These are phyloP conservation scores for Boletus barrowsii DNA, from an alignment of 768 basidiomycete species.

Conservation along the genomic window DNA sequence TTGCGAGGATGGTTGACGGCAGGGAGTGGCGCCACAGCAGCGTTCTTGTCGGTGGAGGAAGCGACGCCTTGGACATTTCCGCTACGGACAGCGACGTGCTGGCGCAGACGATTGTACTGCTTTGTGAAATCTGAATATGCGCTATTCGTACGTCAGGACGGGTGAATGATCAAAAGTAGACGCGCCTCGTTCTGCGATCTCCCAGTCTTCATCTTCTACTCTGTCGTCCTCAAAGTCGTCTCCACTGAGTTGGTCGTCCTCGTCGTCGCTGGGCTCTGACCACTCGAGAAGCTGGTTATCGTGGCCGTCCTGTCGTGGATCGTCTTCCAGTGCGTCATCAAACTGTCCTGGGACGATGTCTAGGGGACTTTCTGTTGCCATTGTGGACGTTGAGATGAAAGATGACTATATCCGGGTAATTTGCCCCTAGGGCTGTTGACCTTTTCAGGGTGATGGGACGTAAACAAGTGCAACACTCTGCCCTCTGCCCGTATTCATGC, in stretches of 20 bases:
- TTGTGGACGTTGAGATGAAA: constrained; percentile 6
- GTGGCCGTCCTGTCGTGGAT: constrained; percentile 30
- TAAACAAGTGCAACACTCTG: constrained; percentile 2
- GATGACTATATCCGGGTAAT: constrained; percentile 7
- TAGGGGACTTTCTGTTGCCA: constrained; percentile 18
- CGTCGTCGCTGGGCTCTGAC: constrained; percentile 29
- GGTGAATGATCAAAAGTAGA: neutral
- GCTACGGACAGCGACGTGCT: constrained; percentile 82
- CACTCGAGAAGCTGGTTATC: constrained; percentile 30
- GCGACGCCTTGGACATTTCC: constrained; percentile 61
- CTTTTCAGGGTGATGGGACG: neutral
- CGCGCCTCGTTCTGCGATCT: constrained; percentile 77
- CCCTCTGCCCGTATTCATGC: neutral
- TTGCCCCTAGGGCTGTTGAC: constrained; percentile 3
- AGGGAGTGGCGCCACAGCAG: constrained; percentile 60
- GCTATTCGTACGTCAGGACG: neutral
- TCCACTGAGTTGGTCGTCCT: constrained; percentile 37
- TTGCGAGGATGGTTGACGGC: constrained; percentile 65
- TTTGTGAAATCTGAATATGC: constrained; percentile 86
- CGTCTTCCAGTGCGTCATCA: constrained; percentile 51
- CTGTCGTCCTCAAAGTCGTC: constrained; percentile 54
- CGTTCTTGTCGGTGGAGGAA: constrained; percentile 48
- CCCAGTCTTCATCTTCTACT: constrained; percentile 88
- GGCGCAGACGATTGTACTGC: constrained; percentile 92
- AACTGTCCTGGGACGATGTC: constrained; percentile 53